These are phyloP conservation scores for Parascedosporium putredinis DNA, from an alignment of 2,329 filamentous ascomycete genomes.

Conservation along the genomic window DNA sequence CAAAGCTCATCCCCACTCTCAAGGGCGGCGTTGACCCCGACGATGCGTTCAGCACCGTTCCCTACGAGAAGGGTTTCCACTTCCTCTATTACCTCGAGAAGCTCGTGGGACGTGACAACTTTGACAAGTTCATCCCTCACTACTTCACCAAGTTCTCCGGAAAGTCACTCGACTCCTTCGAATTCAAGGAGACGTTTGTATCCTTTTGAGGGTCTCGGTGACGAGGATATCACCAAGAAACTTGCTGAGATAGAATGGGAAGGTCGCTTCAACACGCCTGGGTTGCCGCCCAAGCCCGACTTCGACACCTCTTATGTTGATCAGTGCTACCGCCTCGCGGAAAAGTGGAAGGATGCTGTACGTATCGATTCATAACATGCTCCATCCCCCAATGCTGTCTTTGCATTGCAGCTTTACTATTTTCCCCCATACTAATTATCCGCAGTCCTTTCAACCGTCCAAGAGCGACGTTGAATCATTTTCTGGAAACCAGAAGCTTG, in stretches of 20 bases:
- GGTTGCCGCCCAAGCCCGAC: conserved; percentile 77
- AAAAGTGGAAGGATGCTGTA: conserved; percentile 63
- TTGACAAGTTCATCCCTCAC: conserved; percentile 90
- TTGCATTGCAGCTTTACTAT: conserved; percentile 18
- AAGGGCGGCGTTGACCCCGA: conserved; percentile 90
- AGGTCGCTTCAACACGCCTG: conserved; percentile 76
- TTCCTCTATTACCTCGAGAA: conserved; percentile 88
- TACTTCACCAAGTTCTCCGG: conserved; percentile 81
- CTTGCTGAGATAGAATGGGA: conserved; percentile 79
- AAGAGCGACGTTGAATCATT: conserved; percentile 61
- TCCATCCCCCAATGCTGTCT: no score
- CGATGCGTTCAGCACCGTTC: conserved; percentile 84
- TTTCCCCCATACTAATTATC: not conserved
- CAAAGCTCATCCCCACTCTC: conserved; percentile 78
- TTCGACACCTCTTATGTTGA: conserved; percentile 87
- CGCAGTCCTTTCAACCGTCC: conserved; percentile 50
- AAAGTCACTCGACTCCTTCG: conserved; percentile 84
- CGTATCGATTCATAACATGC: no score
- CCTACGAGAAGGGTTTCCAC: conserved; percentile 94
- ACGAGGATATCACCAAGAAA: conserved; percentile 53
- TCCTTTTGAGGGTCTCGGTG: conserved; percentile 61
- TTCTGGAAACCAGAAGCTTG: conserved; percentile 79
- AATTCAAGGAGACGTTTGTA: conserved; percentile 83
- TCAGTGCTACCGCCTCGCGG: conserved; percentile 69
- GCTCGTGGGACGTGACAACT: conserved; percentile 72